These are phyloP conservation scores for Eimeria praecox DNA, from an alignment of 169 alveolate genomes.

Conservation along the genomic window DNA sequence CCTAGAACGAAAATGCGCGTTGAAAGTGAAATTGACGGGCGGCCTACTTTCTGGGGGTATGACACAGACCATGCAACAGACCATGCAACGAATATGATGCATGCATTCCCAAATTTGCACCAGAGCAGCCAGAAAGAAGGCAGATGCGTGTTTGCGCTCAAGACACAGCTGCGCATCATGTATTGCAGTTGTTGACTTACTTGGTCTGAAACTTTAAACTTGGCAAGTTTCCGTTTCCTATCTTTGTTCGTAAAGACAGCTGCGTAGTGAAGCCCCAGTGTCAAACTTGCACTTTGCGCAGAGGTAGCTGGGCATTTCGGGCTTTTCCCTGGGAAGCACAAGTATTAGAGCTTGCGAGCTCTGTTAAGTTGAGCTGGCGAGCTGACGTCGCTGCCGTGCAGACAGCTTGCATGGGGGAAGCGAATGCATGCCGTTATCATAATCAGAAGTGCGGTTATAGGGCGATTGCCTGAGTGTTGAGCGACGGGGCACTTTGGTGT, in stretches of 20 bases:
- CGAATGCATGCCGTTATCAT: background rate
- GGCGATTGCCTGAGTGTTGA: background rate
- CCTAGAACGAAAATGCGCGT: background rate
- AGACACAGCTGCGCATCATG: background rate
- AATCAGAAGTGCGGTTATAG: background rate
- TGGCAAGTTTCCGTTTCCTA: background rate
- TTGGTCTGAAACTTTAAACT: background rate
- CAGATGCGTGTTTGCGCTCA: background rate
- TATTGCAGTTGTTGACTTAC: background rate
- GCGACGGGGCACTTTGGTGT: background rate
- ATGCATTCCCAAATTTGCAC: background rate
- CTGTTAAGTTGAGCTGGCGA: background rate
- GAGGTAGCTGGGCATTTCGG: background rate
- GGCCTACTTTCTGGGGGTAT: background rate
- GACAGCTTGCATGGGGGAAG: background rate
- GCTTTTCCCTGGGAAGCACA: background rate
- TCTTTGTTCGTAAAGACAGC: background rate
- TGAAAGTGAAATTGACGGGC: background rate
- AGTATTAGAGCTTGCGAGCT: background rate
- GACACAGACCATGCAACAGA: background rate
- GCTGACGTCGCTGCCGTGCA: background rate
- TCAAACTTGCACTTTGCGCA: conserved; percentile 3
- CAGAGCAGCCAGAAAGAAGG: background rate
- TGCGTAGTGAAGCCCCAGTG: background rate
- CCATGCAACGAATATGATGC: background rate